Evolutionary conservation across 140 eudicot genomes (phyloP).

Genomic region (Artemisia princeps): DNA sequence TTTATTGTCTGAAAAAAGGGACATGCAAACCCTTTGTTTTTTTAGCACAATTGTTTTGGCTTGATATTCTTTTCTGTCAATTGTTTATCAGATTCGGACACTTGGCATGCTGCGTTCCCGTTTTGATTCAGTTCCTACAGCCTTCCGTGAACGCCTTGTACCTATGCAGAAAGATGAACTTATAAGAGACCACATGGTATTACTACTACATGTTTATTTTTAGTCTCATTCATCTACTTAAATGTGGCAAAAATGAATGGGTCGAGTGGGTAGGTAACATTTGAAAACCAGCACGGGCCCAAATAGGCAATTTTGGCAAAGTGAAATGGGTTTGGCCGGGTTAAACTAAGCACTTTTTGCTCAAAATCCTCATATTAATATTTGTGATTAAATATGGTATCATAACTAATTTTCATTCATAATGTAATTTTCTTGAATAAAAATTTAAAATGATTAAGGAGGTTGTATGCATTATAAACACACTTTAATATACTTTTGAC

Average conservation of each 20-base stretch:
- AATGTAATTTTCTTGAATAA: neutral
- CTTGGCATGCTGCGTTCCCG: slow-evolving; percentile 98
- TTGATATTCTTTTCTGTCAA: slow-evolving; percentile 10
- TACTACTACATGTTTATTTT: slow-evolving; percentile 18
- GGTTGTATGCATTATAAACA: too few species aligned
- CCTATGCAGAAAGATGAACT: slow-evolving; percentile 49
- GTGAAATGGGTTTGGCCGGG: neutral
- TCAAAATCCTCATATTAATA: too few species aligned
- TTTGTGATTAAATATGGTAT: neutral
- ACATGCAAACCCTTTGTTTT: neutral
- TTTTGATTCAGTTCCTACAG: slow-evolving; percentile 81
- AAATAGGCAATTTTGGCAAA: neutral
- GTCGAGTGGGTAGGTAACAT: neutral
- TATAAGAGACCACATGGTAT: slow-evolving; percentile 42
- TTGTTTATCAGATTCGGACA: slow-evolving; percentile 69
- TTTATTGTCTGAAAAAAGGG: neutral
- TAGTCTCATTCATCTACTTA: neutral
- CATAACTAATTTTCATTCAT: neutral
- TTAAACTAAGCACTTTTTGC: neutral
- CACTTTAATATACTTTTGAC: neutral
- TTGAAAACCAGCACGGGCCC: neutral
- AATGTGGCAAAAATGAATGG: neutral
- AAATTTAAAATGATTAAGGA: neutral
- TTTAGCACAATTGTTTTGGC: slow-evolving; percentile 13
- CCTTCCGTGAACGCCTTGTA: slow-evolving; percentile 83